phyloP scores from a whole-genome alignment of 257 asterid genomes.

The Avicennia marina region DNA sequence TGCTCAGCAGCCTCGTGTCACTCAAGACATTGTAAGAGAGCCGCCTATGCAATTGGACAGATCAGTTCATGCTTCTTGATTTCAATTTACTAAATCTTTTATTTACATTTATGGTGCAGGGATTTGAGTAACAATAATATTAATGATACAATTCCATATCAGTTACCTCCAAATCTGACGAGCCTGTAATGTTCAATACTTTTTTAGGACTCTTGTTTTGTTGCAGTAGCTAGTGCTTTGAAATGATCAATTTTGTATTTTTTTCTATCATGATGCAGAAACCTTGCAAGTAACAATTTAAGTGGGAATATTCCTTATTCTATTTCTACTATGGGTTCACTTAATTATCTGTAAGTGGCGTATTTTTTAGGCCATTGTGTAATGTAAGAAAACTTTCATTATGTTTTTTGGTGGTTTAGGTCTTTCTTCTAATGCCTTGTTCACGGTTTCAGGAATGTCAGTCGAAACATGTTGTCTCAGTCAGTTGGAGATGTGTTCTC shows the following conservation, averaged over 20 bases:
- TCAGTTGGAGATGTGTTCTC: slow-evolving; percentile 75
- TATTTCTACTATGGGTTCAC: slow-evolving; percentile 45
- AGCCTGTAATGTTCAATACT: slow-evolving; percentile 56
- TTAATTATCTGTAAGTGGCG: slow-evolving; percentile 72
- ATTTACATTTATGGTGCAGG: slow-evolving; percentile 39
- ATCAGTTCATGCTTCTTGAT: not conserved
- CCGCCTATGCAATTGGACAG: slow-evolving; percentile 12
- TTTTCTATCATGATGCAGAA: slow-evolving; percentile 46
- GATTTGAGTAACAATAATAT: slow-evolving; percentile 86
- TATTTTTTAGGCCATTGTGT: not conserved
- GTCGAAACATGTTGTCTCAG: slow-evolving; percentile 64
- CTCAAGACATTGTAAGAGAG: slow-evolving; percentile 64
- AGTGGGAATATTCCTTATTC: slow-evolving; percentile 85
- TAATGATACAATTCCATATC: slow-evolving; percentile 74
- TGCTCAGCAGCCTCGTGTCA: slow-evolving; percentile 66
- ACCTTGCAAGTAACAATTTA: slow-evolving; percentile 76
- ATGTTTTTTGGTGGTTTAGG: slow-evolving; percentile 14
- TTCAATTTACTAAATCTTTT: not conserved
- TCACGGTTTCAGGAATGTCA: slow-evolving; percentile 61
- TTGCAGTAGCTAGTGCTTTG: slow-evolving; percentile 11
- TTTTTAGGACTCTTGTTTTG: slow-evolving; percentile 16
- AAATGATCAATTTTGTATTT: slow-evolving; percentile 11
- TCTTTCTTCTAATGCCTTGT: slow-evolving; percentile 20
- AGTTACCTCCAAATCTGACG: slow-evolving; percentile 79
- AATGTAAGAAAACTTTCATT: slow-evolving; percentile 5